Evolutionary conservation across 2,329 filamentous ascomycete genomes (phyloP), one percentile per base, ranked within the genome.

Genomic region (Fusarium metavorans): DNA sequence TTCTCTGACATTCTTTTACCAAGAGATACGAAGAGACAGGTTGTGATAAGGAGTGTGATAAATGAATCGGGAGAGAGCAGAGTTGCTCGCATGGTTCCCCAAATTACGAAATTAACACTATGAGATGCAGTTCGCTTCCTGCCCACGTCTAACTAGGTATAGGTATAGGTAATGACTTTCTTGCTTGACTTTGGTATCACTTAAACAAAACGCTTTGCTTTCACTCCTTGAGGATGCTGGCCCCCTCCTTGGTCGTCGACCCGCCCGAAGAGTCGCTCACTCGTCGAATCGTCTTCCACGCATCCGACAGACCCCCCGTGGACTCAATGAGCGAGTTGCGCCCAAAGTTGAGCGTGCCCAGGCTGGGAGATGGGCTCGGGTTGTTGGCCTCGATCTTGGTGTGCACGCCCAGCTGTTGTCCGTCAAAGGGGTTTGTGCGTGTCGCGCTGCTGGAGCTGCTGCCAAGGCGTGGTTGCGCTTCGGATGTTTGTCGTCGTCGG

Each of bases 321-420:
- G 73, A 68, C 25, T 77, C 76, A 6, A 79, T 77, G 23, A 79
- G 67, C 3, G 77, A 79, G 37, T 72, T 77, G 27, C 77, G 76
- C 5, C 71, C 74, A 43, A 79, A 77, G 74, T 78, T 78, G 64
- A 79, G 60, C 27, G 73, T 76, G 5, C 77, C 77, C 6, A 77
- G 23, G 25, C 75, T 79, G 3, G 76, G 76, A 27, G 74, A 72
- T 0, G 77, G 76, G n/a, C 67, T 76, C 5, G 74, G 76, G 62
- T 73, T 79, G 50, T 54, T 77, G 50, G 77, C 75, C 23, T 75
- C 77, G 57, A 79, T 79, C 70, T 77, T 77, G 14, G 77, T 79
- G n/a, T 75, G 76, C 6, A 79, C 77, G 8, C 77, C 77, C 37
- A 79, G 63, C 62, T 59, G 67, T 18, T 71, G 69, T 6, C 77